Evolutionary conservation across 1,284 basidiomycete species (phyloP).

Genomic region (Ceratobasidium papillatum): DNA sequence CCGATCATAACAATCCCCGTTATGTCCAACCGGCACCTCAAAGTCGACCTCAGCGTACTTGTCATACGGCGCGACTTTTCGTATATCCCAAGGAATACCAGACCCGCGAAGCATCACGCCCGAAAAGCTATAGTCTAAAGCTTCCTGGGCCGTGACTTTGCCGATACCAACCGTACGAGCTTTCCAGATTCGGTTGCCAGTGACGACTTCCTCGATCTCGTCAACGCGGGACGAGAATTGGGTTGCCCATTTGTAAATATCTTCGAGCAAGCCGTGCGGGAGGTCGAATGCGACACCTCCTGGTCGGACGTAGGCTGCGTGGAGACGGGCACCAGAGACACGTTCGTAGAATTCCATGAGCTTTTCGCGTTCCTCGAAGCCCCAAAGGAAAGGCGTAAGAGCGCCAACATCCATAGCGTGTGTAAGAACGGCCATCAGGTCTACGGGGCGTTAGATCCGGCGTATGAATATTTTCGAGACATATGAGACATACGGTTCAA

Average conservation of each 20-base stretch:
- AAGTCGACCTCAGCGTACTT: conserved; percentile 99
- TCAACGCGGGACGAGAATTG: conserved; percentile 92
- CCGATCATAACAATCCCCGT: conserved; percentile 96
- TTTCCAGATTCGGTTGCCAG: conserved; percentile 99
- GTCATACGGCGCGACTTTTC: conserved; percentile 94
- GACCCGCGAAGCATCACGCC: conserved; percentile 97
- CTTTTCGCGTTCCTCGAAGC: conserved; percentile 99
- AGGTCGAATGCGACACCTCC: conserved; percentile 98
- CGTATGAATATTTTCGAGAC: conserved; percentile 10
- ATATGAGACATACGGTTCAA: conserved; percentile 77
- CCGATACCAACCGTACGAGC: conserved; percentile 92
- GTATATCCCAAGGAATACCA: conserved; percentile 94
- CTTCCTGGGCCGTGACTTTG: conserved; percentile 90
- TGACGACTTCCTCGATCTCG: conserved; percentile 98
- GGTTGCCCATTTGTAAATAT: conserved; percentile 98
- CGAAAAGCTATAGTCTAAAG: conserved; percentile 92
- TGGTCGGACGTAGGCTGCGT: conserved; percentile 97
- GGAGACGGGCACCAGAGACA: conserved; percentile 96
- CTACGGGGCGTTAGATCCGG: conserved; percentile 52
- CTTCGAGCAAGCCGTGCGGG: conserved; percentile 94
- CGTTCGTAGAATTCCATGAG: conserved; percentile 99
- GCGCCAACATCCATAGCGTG: conserved; percentile 98
- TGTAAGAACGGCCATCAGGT: conserved; percentile 97
- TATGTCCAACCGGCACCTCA: conserved; percentile 94
- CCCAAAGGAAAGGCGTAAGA: conserved; percentile 98